Evolutionary conservation across 805 yeast species (phyloP).

Genomic region (Ogataea pignaliae): DNA sequence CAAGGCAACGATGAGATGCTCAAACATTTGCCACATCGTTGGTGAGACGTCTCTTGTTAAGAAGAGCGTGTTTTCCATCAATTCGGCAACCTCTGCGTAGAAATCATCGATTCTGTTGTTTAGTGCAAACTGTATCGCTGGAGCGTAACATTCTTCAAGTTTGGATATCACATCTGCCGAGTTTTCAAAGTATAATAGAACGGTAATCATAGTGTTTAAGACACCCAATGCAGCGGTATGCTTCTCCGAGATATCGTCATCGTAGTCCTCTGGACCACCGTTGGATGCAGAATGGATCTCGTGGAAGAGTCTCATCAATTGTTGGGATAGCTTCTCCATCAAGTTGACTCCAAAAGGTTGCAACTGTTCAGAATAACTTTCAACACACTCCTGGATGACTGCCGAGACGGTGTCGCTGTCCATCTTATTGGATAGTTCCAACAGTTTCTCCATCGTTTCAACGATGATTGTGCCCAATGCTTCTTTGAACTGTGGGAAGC

Average conservation of each 20-base stretch:
- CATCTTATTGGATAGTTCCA: conserved; percentile 70
- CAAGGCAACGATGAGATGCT: conserved; percentile 36
- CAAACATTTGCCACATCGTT: conserved; percentile 70
- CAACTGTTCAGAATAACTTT: conserved; percentile 77
- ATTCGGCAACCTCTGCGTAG: conserved; percentile 75
- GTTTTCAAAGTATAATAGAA: conserved; percentile 81
- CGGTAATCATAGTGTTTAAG: conserved; percentile 80
- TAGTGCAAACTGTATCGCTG: conserved; percentile 68
- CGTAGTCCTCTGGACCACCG: conserved; percentile 45
- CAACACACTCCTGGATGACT: conserved; percentile 95
- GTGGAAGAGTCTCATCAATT: conserved; percentile 63
- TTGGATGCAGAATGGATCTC: conserved; percentile 65
- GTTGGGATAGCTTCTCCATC: conserved; percentile 59
- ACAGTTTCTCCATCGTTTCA: conserved; percentile 75
- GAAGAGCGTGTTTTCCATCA: conserved; percentile 73
- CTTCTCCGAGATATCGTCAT: conserved; percentile 54
- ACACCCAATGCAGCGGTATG: conserved; percentile 84
- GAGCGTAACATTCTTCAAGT: conserved; percentile 70
- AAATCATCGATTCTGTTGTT: conserved; percentile 69
- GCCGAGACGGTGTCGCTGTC: conserved; percentile 85
- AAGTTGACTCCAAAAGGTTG: conserved; percentile 85
- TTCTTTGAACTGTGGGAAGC: conserved; percentile 59
- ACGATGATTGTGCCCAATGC: conserved; percentile 66
- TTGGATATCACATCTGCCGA: conserved; percentile 62
- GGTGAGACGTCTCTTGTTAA: conserved; percentile 58